A percentile compares a stretch with the other conserved stretches of the same genome.
phyloP scores from a whole-genome alignment of 78 protist species.

The Pelomyxa schiedti region DNA sequence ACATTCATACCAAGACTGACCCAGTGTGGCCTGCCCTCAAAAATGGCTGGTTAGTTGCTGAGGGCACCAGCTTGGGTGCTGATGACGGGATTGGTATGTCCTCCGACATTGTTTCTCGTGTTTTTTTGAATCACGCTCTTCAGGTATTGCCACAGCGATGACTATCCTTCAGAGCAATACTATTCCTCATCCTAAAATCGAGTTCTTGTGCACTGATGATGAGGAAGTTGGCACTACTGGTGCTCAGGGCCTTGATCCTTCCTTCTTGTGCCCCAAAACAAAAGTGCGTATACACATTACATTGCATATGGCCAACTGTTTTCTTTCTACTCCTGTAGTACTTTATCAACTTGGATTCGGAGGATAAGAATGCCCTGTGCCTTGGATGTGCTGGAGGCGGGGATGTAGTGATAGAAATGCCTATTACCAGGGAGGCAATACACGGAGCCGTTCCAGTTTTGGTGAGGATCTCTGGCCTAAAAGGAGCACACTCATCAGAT shows the following conservation, averaged over 20 bases:
- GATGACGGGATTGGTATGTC: conserved; percentile 70
- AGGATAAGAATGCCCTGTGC: conserved; percentile 16
- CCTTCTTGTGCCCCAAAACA: no score
- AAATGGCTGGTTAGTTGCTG: conserved; percentile 40
- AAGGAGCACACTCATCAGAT: conserved; percentile 40
- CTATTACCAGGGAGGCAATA: neutral
- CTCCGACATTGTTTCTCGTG: no score
- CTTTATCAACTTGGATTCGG: conserved; percentile 40
- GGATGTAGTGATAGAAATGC: neutral
- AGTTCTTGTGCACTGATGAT: conserved; percentile 40
- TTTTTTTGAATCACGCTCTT: no score
- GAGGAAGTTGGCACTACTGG: conserved; percentile 49
- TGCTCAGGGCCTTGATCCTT: conserved; percentile 7
- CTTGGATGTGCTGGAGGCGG: conserved; percentile 36
- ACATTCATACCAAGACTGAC: no score
- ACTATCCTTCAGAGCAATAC: conserved; percentile 15
- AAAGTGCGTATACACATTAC: no score
- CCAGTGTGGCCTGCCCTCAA: no score
- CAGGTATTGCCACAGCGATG: conserved; percentile 17
- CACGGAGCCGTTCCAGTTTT: neutral
- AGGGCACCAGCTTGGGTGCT: conserved; percentile 58
- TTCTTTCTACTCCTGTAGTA: no score
- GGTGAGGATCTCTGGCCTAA: conserved; percentile 6
- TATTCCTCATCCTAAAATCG: conserved; percentile 10
- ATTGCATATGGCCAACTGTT: no score